These are phyloP conservation scores for Fusarium mexicanum DNA, from an alignment of 2,329 filamentous ascomycete genomes.

Conservation along the genomic window DNA sequence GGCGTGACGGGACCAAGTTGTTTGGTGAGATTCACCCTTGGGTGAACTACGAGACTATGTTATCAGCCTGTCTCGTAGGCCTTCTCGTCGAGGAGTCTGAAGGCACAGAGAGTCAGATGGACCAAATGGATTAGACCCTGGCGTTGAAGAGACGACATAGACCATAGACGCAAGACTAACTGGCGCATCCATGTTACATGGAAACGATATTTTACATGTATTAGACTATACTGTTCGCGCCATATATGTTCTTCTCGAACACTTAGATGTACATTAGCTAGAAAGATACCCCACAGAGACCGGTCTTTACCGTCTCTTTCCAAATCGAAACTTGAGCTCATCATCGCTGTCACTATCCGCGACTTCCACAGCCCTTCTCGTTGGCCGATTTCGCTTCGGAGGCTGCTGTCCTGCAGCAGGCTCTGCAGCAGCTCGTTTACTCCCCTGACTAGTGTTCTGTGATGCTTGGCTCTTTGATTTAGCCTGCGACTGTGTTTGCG, in stretches of 20 bases:
- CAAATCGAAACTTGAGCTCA: slow-evolving; percentile 66
- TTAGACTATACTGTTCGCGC: slow-evolving; percentile 16
- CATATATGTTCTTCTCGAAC: slow-evolving; percentile 18
- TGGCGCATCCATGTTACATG: not conserved
- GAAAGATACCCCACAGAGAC: slow-evolving; percentile 47
- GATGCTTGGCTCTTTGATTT: slow-evolving; percentile 45
- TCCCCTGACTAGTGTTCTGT: slow-evolving; percentile 40
- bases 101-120: slow-evolving; percentile 59
- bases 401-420: slow-evolving; percentile 43
- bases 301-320: slow-evolving; percentile 55
- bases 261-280: slow-evolving; percentile 42
- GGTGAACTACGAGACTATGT: slow-evolving; percentile 79
- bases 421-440: slow-evolving; percentile 49
- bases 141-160: not conserved
- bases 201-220: not conserved
- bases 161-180: not conserved
- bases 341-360: slow-evolving; percentile 63
- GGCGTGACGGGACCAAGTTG: slow-evolving; percentile 68
- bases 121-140: slow-evolving; percentile 66
- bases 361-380: slow-evolving; percentile 48
- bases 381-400: slow-evolving; percentile 47
- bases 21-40: slow-evolving; percentile 76
- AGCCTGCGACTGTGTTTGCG: slow-evolving; percentile 45
- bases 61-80: slow-evolving; percentile 70
- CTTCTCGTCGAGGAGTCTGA: slow-evolving; percentile 67